A percentile compares a stretch with the other conserved stretches of the same genome.
These are phyloP conservation scores for button mushroom (Agaricus bisporus) DNA, from an alignment of 768 basidiomycete genomes.

Conservation along the genomic window DNA sequence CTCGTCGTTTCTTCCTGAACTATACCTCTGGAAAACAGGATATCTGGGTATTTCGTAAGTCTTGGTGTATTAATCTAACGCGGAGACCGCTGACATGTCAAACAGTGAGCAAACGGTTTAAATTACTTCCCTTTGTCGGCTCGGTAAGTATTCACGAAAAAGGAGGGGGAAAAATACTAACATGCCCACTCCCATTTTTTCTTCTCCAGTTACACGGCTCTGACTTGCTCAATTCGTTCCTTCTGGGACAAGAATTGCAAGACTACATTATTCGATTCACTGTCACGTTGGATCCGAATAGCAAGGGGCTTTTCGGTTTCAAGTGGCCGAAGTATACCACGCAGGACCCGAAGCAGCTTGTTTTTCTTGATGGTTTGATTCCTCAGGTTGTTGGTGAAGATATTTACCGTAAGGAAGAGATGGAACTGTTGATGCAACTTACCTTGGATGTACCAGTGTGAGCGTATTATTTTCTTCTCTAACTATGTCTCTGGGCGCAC, in stretches of 20 bases:
- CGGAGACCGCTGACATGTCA: neutral
- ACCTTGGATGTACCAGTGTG: slow-evolving; percentile 25
- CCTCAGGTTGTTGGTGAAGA: slow-evolving; percentile 30
- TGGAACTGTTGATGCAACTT: slow-evolving; percentile 26
- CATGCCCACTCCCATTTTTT: neutral
- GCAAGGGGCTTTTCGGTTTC: slow-evolving; percentile 4
- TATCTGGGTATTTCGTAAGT: slow-evolving; percentile 37
- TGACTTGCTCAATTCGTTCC: slow-evolving; percentile 31
- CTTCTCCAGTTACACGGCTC: slow-evolving; percentile 33
- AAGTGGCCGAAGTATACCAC: slow-evolving; percentile 25
- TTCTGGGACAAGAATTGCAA: slow-evolving; percentile 30
- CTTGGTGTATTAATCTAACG: slow-evolving; percentile 3
- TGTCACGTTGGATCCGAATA: slow-evolving; percentile 21
- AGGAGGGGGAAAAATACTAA: no score
- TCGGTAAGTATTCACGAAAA: slow-evolving; percentile 24
- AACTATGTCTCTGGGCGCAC: no score
- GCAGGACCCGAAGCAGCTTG: slow-evolving; percentile 25
- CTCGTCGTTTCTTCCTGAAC: slow-evolving; percentile 42
- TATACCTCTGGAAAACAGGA: slow-evolving; percentile 31
- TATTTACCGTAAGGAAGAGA: slow-evolving; percentile 32
- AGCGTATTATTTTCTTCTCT: no score
- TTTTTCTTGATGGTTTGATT: slow-evolving; percentile 31
- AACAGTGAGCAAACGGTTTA: slow-evolving; percentile 37
- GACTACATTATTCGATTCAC: slow-evolving; percentile 40
- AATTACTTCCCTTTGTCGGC: slow-evolving; percentile 32